phyloP scores from a whole-genome alignment of 2,329 filamentous ascomycete genomes.

The Didymella pinodella region DNA sequence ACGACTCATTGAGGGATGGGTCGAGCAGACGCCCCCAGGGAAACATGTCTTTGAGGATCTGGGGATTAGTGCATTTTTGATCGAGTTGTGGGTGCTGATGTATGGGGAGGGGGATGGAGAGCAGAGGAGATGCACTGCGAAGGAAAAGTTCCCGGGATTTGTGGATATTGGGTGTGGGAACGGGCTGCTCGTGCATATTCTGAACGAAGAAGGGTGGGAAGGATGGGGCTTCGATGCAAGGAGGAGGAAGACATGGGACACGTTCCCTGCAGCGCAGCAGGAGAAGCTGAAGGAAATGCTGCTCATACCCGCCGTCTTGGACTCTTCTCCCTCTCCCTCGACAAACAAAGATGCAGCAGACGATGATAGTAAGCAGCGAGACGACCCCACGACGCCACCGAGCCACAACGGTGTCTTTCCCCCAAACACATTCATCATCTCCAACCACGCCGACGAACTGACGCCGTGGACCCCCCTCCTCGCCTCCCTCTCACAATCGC shows the following conservation, averaged over 20 bases:
- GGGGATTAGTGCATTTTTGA: constrained; percentile 87
- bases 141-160: constrained; percentile 77
- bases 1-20: constrained; percentile 76
- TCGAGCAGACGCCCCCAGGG: constrained; percentile 81
- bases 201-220: constrained; percentile 78
- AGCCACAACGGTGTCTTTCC: constrained; percentile 71
- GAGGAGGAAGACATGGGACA: constrained; percentile 82
- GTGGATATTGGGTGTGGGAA: constrained; percentile 97
- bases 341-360: too few species aligned
- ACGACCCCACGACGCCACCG: constrained; percentile 15
- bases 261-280: constrained; percentile 65
- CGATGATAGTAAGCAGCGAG: too few species aligned
- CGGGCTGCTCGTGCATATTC: constrained; percentile 84
- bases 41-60: constrained; percentile 98
- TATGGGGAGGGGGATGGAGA: constrained; percentile 59
- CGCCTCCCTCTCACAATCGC: constrained; percentile 74
- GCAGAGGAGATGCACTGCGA: constrained; percentile 14
- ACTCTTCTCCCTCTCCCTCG: neutral
- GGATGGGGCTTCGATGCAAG: constrained; percentile 95
- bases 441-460: constrained; percentile 95
- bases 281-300: constrained; percentile 65
- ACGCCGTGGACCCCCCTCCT: constrained; percentile 95
- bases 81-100: constrained; percentile 90
- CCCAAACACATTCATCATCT: constrained; percentile 85
- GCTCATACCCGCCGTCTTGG: constrained; percentile 64